Evolutionary conservation across 177 flowering plant genomes (phyloP), one percentile per base, ranked within the genome.

Genomic region (Vitis hybrid): DNA sequence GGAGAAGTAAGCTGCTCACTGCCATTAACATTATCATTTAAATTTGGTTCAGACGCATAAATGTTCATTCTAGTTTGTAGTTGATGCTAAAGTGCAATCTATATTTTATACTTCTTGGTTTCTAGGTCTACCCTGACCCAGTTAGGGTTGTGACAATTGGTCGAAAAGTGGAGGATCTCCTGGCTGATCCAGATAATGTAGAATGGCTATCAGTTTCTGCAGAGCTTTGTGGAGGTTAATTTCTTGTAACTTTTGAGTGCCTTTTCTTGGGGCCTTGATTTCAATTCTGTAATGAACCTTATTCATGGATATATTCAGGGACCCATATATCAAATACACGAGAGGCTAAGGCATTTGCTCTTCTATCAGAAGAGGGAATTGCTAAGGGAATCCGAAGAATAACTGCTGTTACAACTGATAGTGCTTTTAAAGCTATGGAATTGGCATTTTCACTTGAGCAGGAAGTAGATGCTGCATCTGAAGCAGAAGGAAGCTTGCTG

Each of bases 71-170:
- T 50, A n/a, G 66, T 34, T 12, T 18, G 34, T 64, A 21, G 48
- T 2, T 51, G 39, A 34, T 55, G 11, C 64, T 59, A 15, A 50
- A 56, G 30, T 56, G 54, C 15, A 23, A 26, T 1, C 17, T 12
- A 8, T 13, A 11, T 23, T 56, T 7, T 2, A 55, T 39, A 2
- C 5, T 62, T 23, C 4, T 58, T 50, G 23, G 70, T 7, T 64
- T 7, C 60, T 70, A 95, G 99, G 90, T 92, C 10, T 96, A 96
- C 80, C 99, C 99, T 71, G 99, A 96, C 68, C 99, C 99, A 45
- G 99, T 96, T 54, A 88, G 99, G 84, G 88, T 96, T 72, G 98
- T 96, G 52, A 65, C 98, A 72, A 79, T 96, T 80, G 99, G 99
- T 67, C 70, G 76, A 64, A 88, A 85, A 59, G 95, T 96, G 66